A percentile compares a stretch with the other conserved stretches of the same genome.
Evolutionary conservation across 1,139 yeast species (phyloP).

Genomic region (Kodamaea sp.): DNA sequence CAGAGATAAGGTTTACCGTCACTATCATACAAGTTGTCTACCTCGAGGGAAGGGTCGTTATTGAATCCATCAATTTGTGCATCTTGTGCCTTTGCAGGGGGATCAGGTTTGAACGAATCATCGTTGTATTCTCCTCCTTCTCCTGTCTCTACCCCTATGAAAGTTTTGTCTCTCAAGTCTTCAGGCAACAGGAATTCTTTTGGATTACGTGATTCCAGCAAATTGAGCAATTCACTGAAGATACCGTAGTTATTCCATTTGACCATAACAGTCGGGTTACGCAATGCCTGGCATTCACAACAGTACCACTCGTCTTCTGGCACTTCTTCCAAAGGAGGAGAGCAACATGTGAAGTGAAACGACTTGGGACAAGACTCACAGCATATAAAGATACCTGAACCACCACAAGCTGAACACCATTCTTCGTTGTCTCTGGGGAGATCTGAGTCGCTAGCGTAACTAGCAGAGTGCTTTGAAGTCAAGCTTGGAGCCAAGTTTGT

Average conservation of each 20-base stretch:
- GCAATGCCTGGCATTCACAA: constrained; percentile 57
- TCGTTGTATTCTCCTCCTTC: constrained; percentile 72
- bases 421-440: constrained; percentile 68
- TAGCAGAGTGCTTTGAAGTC: constrained; percentile 5
- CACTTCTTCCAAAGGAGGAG: constrained; percentile 81
- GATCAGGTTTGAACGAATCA: constrained; percentile 54
- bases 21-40: constrained; percentile 64
- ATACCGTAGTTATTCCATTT: constrained; percentile 50
- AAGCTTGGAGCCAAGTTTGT: constrained; percentile 25
- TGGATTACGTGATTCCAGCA: constrained; percentile 64
- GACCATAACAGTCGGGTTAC: constrained; percentile 25
- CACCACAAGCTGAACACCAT: constrained; percentile 85
- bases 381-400: constrained; percentile 84
- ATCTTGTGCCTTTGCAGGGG: constrained; percentile 41
- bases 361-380: constrained; percentile 93
- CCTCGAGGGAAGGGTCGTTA: constrained; percentile 54
- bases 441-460: constrained; percentile 19
- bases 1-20: constrained; percentile 68
- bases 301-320: constrained; percentile 95
- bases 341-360: constrained; percentile 87
- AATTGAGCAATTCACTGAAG: constrained; percentile 66
- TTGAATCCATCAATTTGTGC: constrained; percentile 42
- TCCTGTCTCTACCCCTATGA: constrained; percentile 70
- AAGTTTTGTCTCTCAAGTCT: constrained; percentile 64
- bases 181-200: constrained; percentile 72